Conservation (phyloP, 2,329 filamentous ascomycete species). For the Chalaropsis ovoidea region DNA sequence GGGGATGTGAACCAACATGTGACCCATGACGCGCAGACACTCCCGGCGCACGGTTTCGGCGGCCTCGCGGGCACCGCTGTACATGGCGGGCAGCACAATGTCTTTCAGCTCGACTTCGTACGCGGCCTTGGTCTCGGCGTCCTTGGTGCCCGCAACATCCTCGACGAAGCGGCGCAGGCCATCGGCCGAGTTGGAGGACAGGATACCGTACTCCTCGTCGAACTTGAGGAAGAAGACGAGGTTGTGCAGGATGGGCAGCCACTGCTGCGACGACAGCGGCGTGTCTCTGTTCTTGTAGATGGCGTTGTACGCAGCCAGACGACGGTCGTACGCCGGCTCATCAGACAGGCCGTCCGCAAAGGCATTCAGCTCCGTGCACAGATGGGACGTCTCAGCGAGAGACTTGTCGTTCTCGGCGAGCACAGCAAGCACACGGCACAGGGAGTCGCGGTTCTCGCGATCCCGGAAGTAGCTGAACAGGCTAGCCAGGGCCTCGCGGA, state of each 20-base stretch:
- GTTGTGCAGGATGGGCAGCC: slow-evolving; percentile 82
- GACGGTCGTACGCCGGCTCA: slow-evolving; percentile 77
- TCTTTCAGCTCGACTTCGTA: slow-evolving; percentile 51
- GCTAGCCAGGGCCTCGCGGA: slow-evolving; percentile 56
- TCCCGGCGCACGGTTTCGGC: slow-evolving; percentile 82
- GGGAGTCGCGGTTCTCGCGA: slow-evolving; percentile 58
- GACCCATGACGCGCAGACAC: slow-evolving; percentile 67
- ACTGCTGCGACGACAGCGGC: slow-evolving; percentile 59
- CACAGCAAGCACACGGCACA: slow-evolving; percentile 62
- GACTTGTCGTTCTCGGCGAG: slow-evolving; percentile 56
- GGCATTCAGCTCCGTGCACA: slow-evolving; percentile 75
- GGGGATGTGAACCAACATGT: slow-evolving; percentile 61
- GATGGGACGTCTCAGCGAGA: slow-evolving; percentile 51
- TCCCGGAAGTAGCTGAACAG: slow-evolving; percentile 90
- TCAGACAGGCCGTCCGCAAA: slow-evolving; percentile 62
- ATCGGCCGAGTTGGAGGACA: slow-evolving; percentile 70
- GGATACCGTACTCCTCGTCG: slow-evolving; percentile 77
- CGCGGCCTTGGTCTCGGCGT: slow-evolving; percentile 35
- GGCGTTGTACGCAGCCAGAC: slow-evolving; percentile 62
- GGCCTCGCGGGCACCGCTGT: slow-evolving; percentile 61
- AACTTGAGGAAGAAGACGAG: slow-evolving; percentile 77
- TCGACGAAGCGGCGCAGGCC: slow-evolving; percentile 69
- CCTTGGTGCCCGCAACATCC: slow-evolving; percentile 38
- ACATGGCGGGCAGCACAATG: slow-evolving; percentile 64
- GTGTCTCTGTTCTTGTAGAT: slow-evolving; percentile 56